Evolutionary conservation across 169 alveolate species (phyloP), one percentile per base, ranked within the genome.

Genomic region (Toxoplasma gondii): DNA sequence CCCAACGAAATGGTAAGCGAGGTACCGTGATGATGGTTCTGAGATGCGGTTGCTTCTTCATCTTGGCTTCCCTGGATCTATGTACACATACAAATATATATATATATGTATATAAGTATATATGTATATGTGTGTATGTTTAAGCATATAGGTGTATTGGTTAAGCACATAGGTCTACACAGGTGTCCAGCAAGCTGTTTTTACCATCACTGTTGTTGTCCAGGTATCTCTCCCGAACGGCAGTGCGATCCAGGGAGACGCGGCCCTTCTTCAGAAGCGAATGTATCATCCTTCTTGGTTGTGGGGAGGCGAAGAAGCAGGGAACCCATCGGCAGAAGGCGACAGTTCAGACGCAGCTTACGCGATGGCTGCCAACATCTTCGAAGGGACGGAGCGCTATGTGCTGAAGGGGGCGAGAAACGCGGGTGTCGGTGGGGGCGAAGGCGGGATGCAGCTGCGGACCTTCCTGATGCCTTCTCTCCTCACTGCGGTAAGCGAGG

Each of bases 261-360:
- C 92, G 43, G 43, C 92, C 44, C 49, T 39, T 49, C 92, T 82
- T 87, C 70, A 54, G 88, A 69, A 91, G 45, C 44, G 44, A 81
- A 54, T 92, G 27, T 92, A 92, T 38, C 95, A 92, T 34, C 95
- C 95, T 17, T 92, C 95, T 16, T 92, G 95, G 95, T 67, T 92
- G 78, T 92, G 95, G 95, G 44, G n/a, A 16, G 69, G 90, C n/a
- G 74, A 64, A 64, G 83, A 54, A 44, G 81, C 74, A 70, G 45
- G 53, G n/a, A 82, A 53, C 54, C 58, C 81, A 29, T 49, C 92
- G 64, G 92, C 93, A 39, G 78, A 69, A 29, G 78, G 80, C 27
- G 81, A 82, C 44, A 45, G 84, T 81, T 81, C 49, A 31, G 41
- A 36, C 44, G 94, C 94, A 36, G 94, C 94, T 81, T 88, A 70